These are phyloP conservation scores for Achaetomiella virescens DNA, from an alignment of 495 filamentous ascomycete genomes.

Conservation along the genomic window DNA sequence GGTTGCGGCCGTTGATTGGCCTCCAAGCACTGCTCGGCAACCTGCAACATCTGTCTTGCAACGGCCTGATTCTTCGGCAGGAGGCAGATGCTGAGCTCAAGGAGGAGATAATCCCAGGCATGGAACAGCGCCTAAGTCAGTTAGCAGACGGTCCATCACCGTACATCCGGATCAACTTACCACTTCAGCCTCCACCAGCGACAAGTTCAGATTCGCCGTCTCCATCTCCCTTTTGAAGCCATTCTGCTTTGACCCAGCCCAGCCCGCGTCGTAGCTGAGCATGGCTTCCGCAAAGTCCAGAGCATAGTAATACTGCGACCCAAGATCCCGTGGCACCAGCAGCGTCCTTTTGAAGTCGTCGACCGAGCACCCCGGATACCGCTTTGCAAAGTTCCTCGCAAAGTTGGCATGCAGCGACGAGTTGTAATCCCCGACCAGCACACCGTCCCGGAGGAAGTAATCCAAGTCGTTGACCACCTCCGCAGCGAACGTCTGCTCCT, in stretches of 20 bases:
- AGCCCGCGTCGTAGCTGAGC: constrained; percentile 68
- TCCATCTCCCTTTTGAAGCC: constrained; percentile 77
- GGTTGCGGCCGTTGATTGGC: constrained; percentile 60
- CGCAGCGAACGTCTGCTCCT: constrained; percentile 54
- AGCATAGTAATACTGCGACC: constrained; percentile 75
- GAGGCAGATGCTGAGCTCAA: constrained; percentile 72
- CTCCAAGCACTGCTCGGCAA: constrained; percentile 65
- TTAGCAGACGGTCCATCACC: constrained; percentile 21
- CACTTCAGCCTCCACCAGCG: constrained; percentile 84
- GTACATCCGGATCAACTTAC: constrained; percentile 45
- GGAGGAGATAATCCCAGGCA: constrained; percentile 82
- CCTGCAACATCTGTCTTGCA: constrained; percentile 55
- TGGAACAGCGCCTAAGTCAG: constrained; percentile 61
- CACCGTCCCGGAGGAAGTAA: constrained; percentile 69
- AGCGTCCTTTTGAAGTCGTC: constrained; percentile 70
- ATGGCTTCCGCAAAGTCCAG: constrained; percentile 64
- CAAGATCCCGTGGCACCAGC: constrained; percentile 56
- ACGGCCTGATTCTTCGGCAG: constrained; percentile 53
- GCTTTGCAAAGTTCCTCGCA: constrained; percentile 71
- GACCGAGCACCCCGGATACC: constrained; percentile 64
- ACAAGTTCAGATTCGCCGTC: constrained; percentile 82
- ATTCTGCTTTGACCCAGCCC: constrained; percentile 57
- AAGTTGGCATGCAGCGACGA: constrained; percentile 77
- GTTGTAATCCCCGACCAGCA: constrained; percentile 72
- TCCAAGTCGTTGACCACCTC: constrained; percentile 65